These are phyloP conservation scores for Aspergillus ochraceoroseus DNA, from an alignment of 2,329 filamentous ascomycete species.

Conservation along the genomic window DNA sequence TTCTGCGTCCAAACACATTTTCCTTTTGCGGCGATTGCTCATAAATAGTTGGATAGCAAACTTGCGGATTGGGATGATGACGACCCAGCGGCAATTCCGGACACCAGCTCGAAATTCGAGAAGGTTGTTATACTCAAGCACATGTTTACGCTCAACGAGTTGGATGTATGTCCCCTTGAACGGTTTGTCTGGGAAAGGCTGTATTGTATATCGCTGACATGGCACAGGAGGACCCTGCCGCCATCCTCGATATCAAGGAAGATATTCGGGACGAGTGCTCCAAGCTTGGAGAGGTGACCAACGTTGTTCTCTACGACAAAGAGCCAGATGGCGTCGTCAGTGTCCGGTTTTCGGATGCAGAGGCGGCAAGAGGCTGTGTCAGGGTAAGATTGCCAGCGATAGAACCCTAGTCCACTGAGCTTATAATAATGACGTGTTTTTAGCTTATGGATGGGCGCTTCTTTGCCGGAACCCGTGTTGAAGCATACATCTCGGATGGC, in stretches of 20 bases:
- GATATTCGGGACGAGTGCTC: constrained; percentile 87
- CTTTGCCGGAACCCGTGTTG: constrained; percentile 67
- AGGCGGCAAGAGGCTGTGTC: constrained; percentile 68
- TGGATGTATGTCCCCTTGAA: constrained; percentile 50
- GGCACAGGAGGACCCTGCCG: constrained; percentile 65
- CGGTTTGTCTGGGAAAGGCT: neutral
- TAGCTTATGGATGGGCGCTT: constrained; percentile 71
- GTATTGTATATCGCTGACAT: constrained; percentile 19
- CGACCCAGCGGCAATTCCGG: constrained; percentile 58
- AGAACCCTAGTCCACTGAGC: too few relatives aligned
- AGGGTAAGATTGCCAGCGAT: constrained; percentile 37
- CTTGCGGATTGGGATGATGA: constrained; percentile 95
- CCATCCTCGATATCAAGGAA: constrained; percentile 85
- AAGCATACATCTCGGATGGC: constrained; percentile 66
- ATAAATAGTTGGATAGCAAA: constrained; percentile 54
- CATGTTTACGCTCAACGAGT: constrained; percentile 84
- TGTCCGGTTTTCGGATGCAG: constrained; percentile 70
- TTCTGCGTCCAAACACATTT: neutral
- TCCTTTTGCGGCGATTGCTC: too few relatives aligned
- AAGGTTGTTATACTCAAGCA: constrained; percentile 83
- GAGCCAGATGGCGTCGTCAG: constrained; percentile 80
- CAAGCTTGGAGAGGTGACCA: constrained; percentile 82
- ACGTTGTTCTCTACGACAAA: constrained; percentile 82
- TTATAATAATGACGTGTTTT: constrained; percentile 10
- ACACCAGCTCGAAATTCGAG: constrained; percentile 59